Base-by-base conservation (phyloP, 2,329 filamentous ascomycete genomes). In the Neocatenulostroma microsporum region DNA sequence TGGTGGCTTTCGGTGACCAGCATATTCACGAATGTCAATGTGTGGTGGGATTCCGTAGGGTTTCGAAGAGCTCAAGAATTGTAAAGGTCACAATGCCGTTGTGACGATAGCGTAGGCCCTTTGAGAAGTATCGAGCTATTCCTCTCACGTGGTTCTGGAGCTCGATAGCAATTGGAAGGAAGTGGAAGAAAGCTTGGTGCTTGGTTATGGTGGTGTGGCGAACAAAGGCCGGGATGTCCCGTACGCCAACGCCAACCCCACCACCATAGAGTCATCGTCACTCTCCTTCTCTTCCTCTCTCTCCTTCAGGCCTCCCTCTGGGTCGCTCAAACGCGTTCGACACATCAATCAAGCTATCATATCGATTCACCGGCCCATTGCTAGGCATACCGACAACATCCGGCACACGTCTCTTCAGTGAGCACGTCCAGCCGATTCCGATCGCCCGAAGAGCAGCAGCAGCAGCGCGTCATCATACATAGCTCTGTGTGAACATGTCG, bases 401-500 rank as follows among this genome's bases (percentile, higher is more conserved):
- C 24, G 25, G 23, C 17, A 7, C 20, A 13, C 33, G 13, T 14
- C 27, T 29, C 23, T 37, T 25, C 36, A 31, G 17, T 38, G 36
- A 33, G 34, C 34, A 37, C 24, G 34, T 19, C 24, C 33, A 28
- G 20, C 42, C 34, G 15, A n/a, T 28, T 34, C 23, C 12, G 18
- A 5, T n/a, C 30, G 13, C 32, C 29, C 29, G 8, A 19, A 23
- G 17, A 34, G 15, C 19, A 20, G 34, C 42, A 30, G 21, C 37
- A 37, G 26, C 38, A 36, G 21, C 37, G 24, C 23, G 24, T 20
- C 21, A 27, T 15, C 29, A 14, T 29, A 39, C 37, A n/a, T n/a
- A n/a, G n/a, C n/a, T n/a, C n/a, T n/a, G n/a, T n/a, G n/a, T n/a
- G 39, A 69, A 68, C 66, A 64, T 62, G 44, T 67, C 66, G 53